These are phyloP conservation scores for Malus sieversii DNA, from an alignment of 306 rosid genomes.

Conservation along the genomic window DNA sequence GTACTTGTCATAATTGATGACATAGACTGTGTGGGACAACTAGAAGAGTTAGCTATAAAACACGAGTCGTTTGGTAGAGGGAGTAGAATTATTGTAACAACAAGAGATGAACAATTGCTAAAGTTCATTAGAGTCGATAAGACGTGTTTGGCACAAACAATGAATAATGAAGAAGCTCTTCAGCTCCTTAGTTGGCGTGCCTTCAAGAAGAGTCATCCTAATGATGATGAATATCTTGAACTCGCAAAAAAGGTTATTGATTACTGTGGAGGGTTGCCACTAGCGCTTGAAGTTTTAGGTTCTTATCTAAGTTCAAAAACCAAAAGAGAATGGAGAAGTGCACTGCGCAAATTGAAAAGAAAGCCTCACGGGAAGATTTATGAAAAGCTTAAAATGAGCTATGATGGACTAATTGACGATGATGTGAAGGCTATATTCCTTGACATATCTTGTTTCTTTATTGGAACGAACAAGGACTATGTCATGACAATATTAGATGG, in stretches of 20 bases:
- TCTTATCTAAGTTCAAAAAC: slow-evolving; percentile 18
- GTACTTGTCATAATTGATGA: slow-evolving; percentile 16
- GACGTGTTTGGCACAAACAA: background rate
- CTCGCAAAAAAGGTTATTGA: slow-evolving; percentile 6
- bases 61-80: slow-evolving; percentile 5
- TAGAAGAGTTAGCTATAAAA: background rate
- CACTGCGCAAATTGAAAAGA: slow-evolving; percentile 11
- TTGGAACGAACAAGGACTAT: slow-evolving; percentile 14
- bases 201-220: background rate
- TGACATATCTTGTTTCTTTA: slow-evolving; percentile 35
- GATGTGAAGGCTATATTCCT: slow-evolving; percentile 26
- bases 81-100: slow-evolving; percentile 25
- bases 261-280: slow-evolving; percentile 31
- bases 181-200: slow-evolving; percentile 27
- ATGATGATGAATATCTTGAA: background rate
- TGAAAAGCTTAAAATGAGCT: slow-evolving; percentile 18
- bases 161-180: slow-evolving; percentile 14
- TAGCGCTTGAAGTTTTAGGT: slow-evolving; percentile 35
- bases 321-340: slow-evolving; percentile 16
- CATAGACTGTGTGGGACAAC: background rate
- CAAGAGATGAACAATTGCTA: slow-evolving; percentile 2
- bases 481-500: slow-evolving; percentile 25
- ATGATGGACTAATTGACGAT: slow-evolving; percentile 2
- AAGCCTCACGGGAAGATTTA: slow-evolving; percentile 8
- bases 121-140: background rate